These are phyloP conservation scores for Paramecium octaurelia DNA, from an alignment of 73 alveolate genomes.

Conservation along the genomic window DNA sequence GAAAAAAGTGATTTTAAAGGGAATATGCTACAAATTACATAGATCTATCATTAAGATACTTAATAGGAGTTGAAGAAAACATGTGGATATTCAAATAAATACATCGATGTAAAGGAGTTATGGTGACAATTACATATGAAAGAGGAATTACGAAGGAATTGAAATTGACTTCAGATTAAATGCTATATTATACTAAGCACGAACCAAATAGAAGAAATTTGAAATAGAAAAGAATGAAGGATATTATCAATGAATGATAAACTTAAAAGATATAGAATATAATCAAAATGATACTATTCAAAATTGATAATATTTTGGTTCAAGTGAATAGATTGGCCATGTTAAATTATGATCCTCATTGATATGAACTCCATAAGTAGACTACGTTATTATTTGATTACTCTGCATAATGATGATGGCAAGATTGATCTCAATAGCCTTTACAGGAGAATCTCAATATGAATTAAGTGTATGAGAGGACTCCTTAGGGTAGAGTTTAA, in stretches of 20 bases:
- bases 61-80: background rate
- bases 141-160: background rate
- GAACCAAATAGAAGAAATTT: background rate
- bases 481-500: no score
- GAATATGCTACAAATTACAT: background rate
- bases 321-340: background rate
- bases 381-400: no score
- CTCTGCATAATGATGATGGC: no score
- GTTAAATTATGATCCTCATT: no score
- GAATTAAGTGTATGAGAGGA: no score
- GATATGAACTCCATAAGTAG: no score
- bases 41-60: background rate
- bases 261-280: background rate
- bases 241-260: background rate
- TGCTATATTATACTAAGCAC: background rate
- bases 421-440: no score
- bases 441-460: no score
- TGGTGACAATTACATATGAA: no score
- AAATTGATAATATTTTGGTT: background rate
- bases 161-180: background rate
- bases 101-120: background rate
- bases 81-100: background rate
- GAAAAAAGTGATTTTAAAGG: background rate
- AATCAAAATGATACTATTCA: no score
- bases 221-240: background rate